These are phyloP conservation scores for Atkinsonella hypoxylon DNA, from an alignment of 2,329 filamentous ascomycete genomes.

Conservation along the genomic window DNA sequence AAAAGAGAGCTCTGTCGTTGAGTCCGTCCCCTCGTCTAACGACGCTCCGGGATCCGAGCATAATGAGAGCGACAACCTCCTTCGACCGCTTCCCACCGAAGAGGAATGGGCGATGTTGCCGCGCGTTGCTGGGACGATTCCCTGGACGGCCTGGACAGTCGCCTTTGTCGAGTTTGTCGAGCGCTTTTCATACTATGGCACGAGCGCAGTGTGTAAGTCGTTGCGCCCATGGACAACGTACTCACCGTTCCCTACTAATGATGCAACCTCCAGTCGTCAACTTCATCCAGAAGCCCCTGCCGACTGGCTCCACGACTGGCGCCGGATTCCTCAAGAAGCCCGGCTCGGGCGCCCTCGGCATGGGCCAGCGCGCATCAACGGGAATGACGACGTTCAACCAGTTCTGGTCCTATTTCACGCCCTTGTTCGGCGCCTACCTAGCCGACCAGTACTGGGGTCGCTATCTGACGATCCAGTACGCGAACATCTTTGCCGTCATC, in stretches of 20 bases:
- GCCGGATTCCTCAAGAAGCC: conserved; percentile 23
- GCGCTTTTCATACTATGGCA: conserved; percentile 63
- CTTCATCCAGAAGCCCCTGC: conserved; percentile 49
- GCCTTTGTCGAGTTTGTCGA: conserved; percentile 60
- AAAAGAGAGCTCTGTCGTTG: neutral
- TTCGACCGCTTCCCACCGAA: conserved; percentile 11
- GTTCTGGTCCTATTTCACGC: conserved; percentile 50
- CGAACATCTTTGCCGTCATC: conserved; percentile 48
- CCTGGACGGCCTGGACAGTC: conserved; percentile 48
- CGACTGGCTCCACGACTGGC: conserved; percentile 41
- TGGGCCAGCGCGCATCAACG: conserved; percentile 41
- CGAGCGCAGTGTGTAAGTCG: conserved; percentile 49
- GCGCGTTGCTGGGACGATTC: conserved; percentile 45
- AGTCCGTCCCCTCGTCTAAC: neutral
- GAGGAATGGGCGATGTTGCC: conserved; percentile 37
- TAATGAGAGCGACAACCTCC: neutral
- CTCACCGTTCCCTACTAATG: neutral
- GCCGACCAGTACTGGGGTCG: conserved; percentile 51
- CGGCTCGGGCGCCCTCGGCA: conserved; percentile 42
- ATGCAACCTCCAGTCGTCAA: conserved; percentile 34
- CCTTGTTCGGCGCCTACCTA: conserved; percentile 39
- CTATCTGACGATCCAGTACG: conserved; percentile 54
- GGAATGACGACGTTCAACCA: conserved; percentile 36
- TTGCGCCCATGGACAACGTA: neutral
- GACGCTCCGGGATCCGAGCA: neutral